phyloP scores from a whole-genome alignment of 306 rosid genomes.

The Ziziphus jujuba region DNA sequence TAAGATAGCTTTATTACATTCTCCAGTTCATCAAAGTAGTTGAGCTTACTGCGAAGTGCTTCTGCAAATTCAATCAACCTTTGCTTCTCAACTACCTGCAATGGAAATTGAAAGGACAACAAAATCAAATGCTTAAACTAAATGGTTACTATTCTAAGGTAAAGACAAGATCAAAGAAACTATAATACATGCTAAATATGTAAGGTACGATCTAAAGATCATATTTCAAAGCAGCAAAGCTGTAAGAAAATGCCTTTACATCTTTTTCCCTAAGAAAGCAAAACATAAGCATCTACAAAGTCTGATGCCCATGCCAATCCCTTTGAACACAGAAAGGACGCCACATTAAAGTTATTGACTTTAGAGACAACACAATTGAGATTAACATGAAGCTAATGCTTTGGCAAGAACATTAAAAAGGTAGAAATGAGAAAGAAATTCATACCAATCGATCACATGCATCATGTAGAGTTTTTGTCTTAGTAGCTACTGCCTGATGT shows the following conservation, averaged over 20 bases:
- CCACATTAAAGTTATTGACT: background rate
- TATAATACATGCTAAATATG: background rate
- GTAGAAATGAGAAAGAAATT: slow-evolving; percentile 21
- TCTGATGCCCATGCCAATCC: no score
- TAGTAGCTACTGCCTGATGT: slow-evolving; percentile 95
- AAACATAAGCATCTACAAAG: no score
- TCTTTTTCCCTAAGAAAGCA: no score
- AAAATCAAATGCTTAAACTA: background rate
- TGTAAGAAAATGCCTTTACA: background rate
- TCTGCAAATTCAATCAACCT: slow-evolving; percentile 84
- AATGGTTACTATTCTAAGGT: background rate
- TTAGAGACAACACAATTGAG: background rate
- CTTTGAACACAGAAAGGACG: background rate
- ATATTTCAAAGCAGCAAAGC: background rate
- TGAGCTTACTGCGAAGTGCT: slow-evolving; percentile 93
- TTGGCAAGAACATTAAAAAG: background rate
- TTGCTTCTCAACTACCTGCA: slow-evolving; percentile 91
- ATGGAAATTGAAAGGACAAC: slow-evolving; percentile 2
- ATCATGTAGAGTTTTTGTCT: slow-evolving; percentile 97
- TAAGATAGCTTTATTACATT: slow-evolving; percentile 94
- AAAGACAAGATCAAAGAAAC: background rate
- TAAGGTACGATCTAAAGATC: background rate
- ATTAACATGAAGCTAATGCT: slow-evolving; percentile 4
- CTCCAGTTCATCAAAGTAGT: slow-evolving; percentile 99
- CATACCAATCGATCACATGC: slow-evolving; percentile 90